phyloP scores from a whole-genome alignment of 257 asterid genomes.

The Lavandula angustifolia region DNA sequence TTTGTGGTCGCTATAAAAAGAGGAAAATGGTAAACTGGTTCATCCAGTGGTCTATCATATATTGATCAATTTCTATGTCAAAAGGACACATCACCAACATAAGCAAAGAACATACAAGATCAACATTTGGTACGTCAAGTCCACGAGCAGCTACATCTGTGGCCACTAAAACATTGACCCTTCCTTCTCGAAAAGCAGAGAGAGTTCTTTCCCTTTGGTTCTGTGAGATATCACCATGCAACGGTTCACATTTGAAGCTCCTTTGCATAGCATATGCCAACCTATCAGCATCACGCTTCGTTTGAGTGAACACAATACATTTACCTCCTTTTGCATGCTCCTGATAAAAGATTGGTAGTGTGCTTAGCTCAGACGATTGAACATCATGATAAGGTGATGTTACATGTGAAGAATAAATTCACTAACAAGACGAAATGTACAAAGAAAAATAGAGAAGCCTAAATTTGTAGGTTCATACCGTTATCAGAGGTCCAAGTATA shows the following conservation, averaged over 20 bases:
- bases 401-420: not conserved
- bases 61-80: not conserved
- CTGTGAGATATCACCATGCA: conserved; percentile 94
- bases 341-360: conserved; percentile 38
- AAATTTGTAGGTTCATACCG: conserved; percentile 45
- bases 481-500: conserved; percentile 61
- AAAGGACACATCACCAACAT: not conserved
- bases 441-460: not conserved
- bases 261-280: conserved; percentile 65
- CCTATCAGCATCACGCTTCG: conserved; percentile 53
- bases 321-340: conserved; percentile 29
- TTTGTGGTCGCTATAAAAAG: not conserved
- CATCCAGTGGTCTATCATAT: conserved; percentile 15
- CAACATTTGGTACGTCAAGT: conserved; percentile 98
- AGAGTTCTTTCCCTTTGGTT: conserved; percentile 83
- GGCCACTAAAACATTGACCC: not conserved
- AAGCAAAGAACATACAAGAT: conserved; percentile 37
- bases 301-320: too few species aligned
- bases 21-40: conserved; percentile 14
- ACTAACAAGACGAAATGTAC: not conserved
- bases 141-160: conserved; percentile 82
- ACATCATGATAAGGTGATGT: not conserved
- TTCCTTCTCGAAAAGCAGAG: conserved; percentile 82
- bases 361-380: conserved; percentile 10
- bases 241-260: conserved; percentile 73